A percentile compares a stretch with the other conserved stretches of the same genome.
Conservation (phyloP, 202 grass and related monocot species). For the Alloteropsis angusta region DNA sequence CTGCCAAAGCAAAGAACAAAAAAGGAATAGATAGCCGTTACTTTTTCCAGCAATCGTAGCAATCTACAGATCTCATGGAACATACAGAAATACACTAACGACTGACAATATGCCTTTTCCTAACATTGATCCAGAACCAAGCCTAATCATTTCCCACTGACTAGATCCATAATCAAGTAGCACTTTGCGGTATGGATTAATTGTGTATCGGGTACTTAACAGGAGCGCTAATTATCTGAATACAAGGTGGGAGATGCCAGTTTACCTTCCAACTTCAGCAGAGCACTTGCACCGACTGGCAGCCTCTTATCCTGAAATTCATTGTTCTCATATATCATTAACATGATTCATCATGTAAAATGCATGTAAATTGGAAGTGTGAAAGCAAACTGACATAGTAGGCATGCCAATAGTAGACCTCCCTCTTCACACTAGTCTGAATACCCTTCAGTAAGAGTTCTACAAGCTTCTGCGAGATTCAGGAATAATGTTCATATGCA, state of each 20-base stretch:
- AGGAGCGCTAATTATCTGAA: not conserved
- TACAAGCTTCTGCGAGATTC: constrained; percentile 50
- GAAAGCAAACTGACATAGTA: constrained; percentile 49
- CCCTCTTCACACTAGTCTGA: constrained; percentile 37
- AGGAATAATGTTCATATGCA: not conserved
- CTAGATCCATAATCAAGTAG: not conserved
- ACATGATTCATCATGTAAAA: not conserved
- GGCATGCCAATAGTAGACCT: constrained; percentile 64
- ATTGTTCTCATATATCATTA: not conserved
- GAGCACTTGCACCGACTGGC: constrained; percentile 44
- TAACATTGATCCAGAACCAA: not conserved
- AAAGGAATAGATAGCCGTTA: not conserved
- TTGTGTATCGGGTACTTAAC: not conserved
- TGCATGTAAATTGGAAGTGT: not conserved
- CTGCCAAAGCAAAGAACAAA: constrained; percentile 1
- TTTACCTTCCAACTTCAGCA: constrained; percentile 64
- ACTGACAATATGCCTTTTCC: not conserved
- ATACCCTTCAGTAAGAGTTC: constrained; percentile 63
- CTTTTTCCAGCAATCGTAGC: not conserved
- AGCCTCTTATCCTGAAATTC: constrained; percentile 63
- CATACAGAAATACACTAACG: not conserved
- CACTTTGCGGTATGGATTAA: not conserved
- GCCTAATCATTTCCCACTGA: not conserved
- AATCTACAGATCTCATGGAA: not conserved
- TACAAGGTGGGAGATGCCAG: not conserved